A percentile compares a stretch with the other conserved stretches of the same genome.
Conservation (phyloP, 768 basidiomycete species). For the Mycena belliarum region DNA sequence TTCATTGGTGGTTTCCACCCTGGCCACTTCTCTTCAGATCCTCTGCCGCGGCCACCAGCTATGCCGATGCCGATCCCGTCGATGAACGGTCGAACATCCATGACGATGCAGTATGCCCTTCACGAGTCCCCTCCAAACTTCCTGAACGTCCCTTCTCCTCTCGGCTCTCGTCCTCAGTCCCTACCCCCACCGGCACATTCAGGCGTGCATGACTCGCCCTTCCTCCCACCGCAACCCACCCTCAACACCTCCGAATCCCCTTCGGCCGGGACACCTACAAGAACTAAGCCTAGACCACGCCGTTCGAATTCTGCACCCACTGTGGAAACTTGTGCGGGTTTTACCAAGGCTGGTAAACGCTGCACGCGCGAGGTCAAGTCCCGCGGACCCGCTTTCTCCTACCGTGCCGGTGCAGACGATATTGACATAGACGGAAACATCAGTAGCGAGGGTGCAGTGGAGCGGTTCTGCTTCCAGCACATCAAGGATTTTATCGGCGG, state of each 20-base stretch:
- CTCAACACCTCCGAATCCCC: not conserved
- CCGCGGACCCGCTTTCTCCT: constrained; percentile 22
- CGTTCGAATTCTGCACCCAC: constrained; percentile 20
- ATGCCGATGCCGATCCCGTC: constrained; percentile 23
- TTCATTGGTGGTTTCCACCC: constrained; percentile 23
- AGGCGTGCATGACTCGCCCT: constrained; percentile 11
- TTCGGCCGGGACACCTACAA: constrained; percentile 7
- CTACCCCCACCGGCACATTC: constrained; percentile 10
- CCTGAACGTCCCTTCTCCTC: constrained; percentile 10
- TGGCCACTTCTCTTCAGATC: constrained; percentile 5
- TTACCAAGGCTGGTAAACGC: constrained; percentile 20
- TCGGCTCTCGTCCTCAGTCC: constrained; percentile 11
- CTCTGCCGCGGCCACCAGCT: constrained; percentile 21
- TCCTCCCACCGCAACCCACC: constrained; percentile 15
- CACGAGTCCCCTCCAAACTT: constrained; percentile 14
- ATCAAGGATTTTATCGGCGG: constrained; percentile 22
- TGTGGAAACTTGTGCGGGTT: constrained; percentile 20
- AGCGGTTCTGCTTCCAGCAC: constrained; percentile 22
- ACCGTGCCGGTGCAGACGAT: constrained; percentile 15
- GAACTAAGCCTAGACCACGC: constrained; percentile 14
- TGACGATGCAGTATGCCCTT: constrained; percentile 26
- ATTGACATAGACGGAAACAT: constrained; percentile 14
- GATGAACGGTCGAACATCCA: constrained; percentile 8
- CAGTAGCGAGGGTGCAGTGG: constrained; percentile 21
- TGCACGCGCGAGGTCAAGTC: constrained; percentile 24